Evolutionary conservation across 1,139 yeast genomes (phyloP).

Genomic region (Pichia sp.): DNA sequence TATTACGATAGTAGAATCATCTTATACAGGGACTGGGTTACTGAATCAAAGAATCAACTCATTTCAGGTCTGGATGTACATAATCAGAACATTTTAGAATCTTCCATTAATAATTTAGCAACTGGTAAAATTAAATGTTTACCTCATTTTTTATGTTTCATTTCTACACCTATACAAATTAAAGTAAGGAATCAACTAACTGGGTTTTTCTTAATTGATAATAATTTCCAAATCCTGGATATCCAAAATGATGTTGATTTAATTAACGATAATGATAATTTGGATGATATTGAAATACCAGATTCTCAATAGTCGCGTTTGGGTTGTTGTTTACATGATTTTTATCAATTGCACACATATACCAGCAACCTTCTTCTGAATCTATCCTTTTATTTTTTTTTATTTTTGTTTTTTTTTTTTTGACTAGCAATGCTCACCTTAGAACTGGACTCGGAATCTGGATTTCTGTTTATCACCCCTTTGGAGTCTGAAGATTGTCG

Average conservation of each 20-base stretch:
- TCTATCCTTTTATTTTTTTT: too few species aligned
- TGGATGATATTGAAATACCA: slow-evolving; percentile 8
- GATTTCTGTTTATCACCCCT: neutral
- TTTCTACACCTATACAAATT: slow-evolving; percentile 1
- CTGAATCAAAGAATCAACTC: slow-evolving; percentile 2
- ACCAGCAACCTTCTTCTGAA: too few species aligned
- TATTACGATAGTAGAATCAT: slow-evolving; percentile 25
- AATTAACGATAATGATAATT: neutral
- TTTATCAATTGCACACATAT: too few species aligned
- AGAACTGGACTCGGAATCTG: neutral
- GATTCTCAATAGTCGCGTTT: slow-evolving; percentile 11
- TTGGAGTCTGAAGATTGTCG: neutral
- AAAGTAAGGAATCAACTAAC: neutral
- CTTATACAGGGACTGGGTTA: slow-evolving; percentile 28
- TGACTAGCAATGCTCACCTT: neutral
- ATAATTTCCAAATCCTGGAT: slow-evolving; percentile 19
- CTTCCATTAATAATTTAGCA: slow-evolving; percentile 7
- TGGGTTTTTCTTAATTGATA: slow-evolving; percentile 20
- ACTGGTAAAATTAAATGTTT: slow-evolving; percentile 10
- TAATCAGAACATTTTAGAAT: slow-evolving; percentile 4
- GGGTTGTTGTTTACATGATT: neutral
- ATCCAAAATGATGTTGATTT: slow-evolving; percentile 4
- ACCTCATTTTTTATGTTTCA: slow-evolving; percentile 16
- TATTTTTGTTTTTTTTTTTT: neutral
- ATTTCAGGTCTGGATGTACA: slow-evolving; percentile 8